These are phyloP conservation scores for Tetrahymena elliotti DNA, from an alignment of 73 alveolate genomes.

Conservation along the genomic window DNA sequence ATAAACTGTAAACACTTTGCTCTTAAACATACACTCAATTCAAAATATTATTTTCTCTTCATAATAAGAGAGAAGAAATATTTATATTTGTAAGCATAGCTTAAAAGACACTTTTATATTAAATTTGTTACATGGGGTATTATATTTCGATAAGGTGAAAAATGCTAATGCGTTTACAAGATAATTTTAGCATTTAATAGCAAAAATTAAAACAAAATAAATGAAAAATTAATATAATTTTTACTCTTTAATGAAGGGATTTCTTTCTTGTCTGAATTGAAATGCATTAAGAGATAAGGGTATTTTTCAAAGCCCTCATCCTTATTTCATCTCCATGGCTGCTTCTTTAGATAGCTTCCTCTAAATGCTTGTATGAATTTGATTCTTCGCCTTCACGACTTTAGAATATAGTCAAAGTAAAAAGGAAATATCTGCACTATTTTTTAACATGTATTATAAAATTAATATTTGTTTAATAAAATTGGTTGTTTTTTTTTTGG, in stretches of 20 bases:
- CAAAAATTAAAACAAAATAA: not conserved
- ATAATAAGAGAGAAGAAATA: too few relatives aligned
- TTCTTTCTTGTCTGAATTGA: not conserved
- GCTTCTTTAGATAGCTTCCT: not conserved
- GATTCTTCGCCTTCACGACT: not conserved
- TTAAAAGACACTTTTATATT: too few relatives aligned
- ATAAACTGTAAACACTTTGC: too few relatives aligned
- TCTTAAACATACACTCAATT: too few relatives aligned
- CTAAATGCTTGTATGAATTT: not conserved
- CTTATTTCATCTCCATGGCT: not conserved
- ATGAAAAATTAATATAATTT: not conserved
- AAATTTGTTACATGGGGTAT: not conserved
- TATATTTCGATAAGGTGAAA: too few relatives aligned
- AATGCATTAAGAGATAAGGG: not conserved
- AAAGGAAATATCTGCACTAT: not conserved
- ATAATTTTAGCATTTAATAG: not conserved
- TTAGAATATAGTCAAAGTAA: not conserved
- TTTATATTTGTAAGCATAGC: too few relatives aligned
- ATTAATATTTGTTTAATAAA: not conserved
- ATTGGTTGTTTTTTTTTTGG: not conserved
- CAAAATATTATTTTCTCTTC: too few relatives aligned
- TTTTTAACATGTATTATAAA: not conserved
- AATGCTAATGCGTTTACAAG: not conserved
- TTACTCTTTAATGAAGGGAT: not conserved
- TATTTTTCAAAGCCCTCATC: not conserved